Evolutionary conservation across 2,329 filamentous ascomycete genomes (phyloP).

Genomic region (Paecilomyces formosus): DNA sequence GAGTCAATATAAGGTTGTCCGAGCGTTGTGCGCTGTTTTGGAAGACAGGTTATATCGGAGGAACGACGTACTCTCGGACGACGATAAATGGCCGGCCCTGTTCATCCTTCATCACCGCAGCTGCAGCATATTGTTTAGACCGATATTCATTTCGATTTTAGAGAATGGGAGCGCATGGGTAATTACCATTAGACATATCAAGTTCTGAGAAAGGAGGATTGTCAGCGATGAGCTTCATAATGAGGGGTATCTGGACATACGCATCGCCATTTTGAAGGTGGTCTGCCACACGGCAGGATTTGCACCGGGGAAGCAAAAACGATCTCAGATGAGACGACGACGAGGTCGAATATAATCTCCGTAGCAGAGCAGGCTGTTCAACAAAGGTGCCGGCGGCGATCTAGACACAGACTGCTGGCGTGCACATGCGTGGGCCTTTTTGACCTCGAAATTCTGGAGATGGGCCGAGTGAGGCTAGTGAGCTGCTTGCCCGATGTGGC

Average conservation of each 20-base stretch:
- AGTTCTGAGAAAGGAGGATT: slow-evolving; percentile 27
- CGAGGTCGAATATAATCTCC: slow-evolving; percentile 6
- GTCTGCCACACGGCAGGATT: slow-evolving; percentile 24
- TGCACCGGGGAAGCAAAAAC: slow-evolving; percentile 6
- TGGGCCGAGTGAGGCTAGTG: slow-evolving; percentile 28
- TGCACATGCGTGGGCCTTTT: slow-evolving; percentile 13
- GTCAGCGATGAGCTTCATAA: slow-evolving; percentile 20
- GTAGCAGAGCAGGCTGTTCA: slow-evolving; percentile 4
- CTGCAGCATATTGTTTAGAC: slow-evolving; percentile 28
- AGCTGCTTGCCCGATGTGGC: slow-evolving; percentile 29
- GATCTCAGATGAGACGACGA: slow-evolving; percentile 2
- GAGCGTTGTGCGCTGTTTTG: background rate
- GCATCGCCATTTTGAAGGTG: slow-evolving; percentile 41
- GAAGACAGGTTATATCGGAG: background rate
- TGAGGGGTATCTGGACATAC: slow-evolving; percentile 36
- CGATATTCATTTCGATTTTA: slow-evolving; percentile 14
- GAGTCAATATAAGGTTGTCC: slow-evolving; percentile 8
- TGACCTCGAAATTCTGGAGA: slow-evolving; percentile 24
- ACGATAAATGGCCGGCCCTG: slow-evolving; percentile 96
- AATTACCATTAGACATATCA: slow-evolving; percentile 41
- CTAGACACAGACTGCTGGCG: slow-evolving; percentile 10
- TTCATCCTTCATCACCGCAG: slow-evolving; percentile 88
- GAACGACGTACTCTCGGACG: slow-evolving; percentile 75
- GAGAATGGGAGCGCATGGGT: slow-evolving; percentile 3
- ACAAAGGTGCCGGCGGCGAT: slow-evolving; percentile 17